These are phyloP conservation scores for Borovskyia barvae DNA, from an alignment of 208 protist species.

Conservation along the genomic window DNA sequence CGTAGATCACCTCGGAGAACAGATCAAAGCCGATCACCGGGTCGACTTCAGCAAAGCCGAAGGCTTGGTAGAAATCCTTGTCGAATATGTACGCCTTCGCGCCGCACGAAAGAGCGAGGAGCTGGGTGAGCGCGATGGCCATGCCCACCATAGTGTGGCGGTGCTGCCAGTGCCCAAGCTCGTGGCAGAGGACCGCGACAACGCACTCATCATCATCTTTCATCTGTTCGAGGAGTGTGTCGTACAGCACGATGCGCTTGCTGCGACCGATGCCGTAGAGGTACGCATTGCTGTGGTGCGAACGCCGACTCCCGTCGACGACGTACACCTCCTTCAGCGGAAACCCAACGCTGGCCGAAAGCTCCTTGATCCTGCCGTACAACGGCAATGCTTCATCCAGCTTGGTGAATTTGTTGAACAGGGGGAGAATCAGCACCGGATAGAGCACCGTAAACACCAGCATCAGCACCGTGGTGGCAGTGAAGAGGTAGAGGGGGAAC, in stretches of 20 bases:
- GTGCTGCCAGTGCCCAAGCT: slow-evolving; percentile 89
- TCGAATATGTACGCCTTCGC: slow-evolving; percentile 67
- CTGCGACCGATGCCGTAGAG: slow-evolving; percentile 85
- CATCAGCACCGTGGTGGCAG: slow-evolving; percentile 29
- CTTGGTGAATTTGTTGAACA: slow-evolving; percentile 88
- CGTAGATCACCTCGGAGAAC: slow-evolving; percentile 43
- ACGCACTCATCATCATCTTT: slow-evolving; percentile 59
- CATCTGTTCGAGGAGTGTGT: slow-evolving; percentile 81
- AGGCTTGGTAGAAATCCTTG: slow-evolving; percentile 47
- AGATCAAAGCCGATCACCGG: slow-evolving; percentile 66
- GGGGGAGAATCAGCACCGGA: slow-evolving; percentile 76
- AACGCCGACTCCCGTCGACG: slow-evolving; percentile 78
- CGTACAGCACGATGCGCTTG: slow-evolving; percentile 90
- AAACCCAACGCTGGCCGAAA: slow-evolving; percentile 52
- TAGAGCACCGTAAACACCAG: slow-evolving; percentile 52
- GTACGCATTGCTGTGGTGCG: slow-evolving; percentile 87
- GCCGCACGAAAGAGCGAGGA: slow-evolving; percentile 61
- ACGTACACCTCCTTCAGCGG: slow-evolving; percentile 72
- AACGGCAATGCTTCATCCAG: slow-evolving; percentile 40
- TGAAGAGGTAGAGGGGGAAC: slow-evolving; percentile 82
- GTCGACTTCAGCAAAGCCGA: slow-evolving; percentile 58
- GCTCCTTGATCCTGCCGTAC: slow-evolving; percentile 42
- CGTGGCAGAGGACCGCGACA: slow-evolving; percentile 80
- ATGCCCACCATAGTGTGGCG: slow-evolving; percentile 46
- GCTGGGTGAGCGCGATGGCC: slow-evolving; percentile 31